Base-by-base conservation (phyloP, 2,329 filamentous ascomycete species). In the Elsinoe fawcettii region DNA sequence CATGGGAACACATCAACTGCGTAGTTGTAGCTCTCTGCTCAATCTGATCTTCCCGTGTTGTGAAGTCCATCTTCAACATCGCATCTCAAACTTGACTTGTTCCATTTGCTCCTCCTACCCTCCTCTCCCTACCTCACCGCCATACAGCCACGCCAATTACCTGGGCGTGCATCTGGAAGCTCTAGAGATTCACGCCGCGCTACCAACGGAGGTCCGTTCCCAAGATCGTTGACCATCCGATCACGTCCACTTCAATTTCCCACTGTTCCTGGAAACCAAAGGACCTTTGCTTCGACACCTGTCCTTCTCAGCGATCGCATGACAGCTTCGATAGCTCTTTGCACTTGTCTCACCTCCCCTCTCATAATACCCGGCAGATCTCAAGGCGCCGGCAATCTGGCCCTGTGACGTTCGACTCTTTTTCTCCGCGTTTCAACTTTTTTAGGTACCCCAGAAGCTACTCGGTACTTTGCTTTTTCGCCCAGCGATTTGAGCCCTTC, bases 241-340 rank as follows among this genome's bases (percentile, higher is more conserved):
- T 32, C 49, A 53, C 49, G 14, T 23, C 14, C 12, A 25, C 14
- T 23, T 53, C 49, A 53, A 22, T 53, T 51, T 34, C 49, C 49
- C 49, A 53, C 49, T 20, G 6, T 7, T 23, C 23, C 7, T 9
- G 23, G 7, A 34, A n/a, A 12, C n/a, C 32, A 53, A 18, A 23
- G 39, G 6, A 53, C 30, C 5, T 30, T 30, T 39, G 32, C 32
- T 8, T 27, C 49, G 49, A 39, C 5, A 39, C 32, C 32, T 34
- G 32, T 53, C 32, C 32, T 53, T 54, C 58, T 44, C 54, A 44
- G 55, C 51, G 41, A 54, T 47, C 60, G 60, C 54, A 16, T 23
- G 18, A 18, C 22, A 30, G 16, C 25, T 51, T 32, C 27, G n/a
- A 51, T 53, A 37, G 34, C 34, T n/a, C 34, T 37, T 37, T 37